Evolutionary conservation across 2,329 filamentous ascomycete species (phyloP).

Genomic region (Cercospora sp.): DNA sequence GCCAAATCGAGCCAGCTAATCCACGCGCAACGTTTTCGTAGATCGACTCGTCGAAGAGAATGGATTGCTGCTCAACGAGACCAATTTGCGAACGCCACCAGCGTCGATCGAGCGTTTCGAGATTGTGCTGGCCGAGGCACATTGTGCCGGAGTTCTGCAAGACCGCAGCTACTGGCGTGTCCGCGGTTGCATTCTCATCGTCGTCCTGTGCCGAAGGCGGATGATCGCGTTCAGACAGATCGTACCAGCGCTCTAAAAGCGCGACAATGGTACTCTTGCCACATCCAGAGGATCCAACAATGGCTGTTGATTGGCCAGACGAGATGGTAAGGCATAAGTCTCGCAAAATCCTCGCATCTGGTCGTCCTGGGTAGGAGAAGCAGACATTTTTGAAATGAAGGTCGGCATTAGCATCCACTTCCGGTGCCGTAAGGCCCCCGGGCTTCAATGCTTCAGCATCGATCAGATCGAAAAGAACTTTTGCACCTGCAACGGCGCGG

Average conservation of each 20-base stretch:
- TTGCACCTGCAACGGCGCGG: background rate
- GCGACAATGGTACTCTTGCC: conserved; percentile 46
- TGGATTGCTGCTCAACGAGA: conserved; percentile 54
- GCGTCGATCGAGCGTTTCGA: conserved; percentile 40
- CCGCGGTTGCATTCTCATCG: no score
- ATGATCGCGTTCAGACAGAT: conserved; percentile 35
- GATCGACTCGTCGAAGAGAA: conserved; percentile 53
- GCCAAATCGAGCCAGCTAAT: background rate
- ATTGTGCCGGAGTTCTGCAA: background rate
- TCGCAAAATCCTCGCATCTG: conserved; percentile 43
- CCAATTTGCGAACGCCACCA: conserved; percentile 40
- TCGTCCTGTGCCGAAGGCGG: background rate
- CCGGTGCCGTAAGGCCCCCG: background rate
- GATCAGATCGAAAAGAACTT: background rate
- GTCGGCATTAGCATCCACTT: background rate
- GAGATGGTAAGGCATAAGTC: conserved; percentile 41
- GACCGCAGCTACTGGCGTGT: background rate
- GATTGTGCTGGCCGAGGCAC: background rate
- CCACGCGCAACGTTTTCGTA: conserved; percentile 57
- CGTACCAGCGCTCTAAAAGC: conserved; percentile 41
- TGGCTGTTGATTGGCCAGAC: conserved; percentile 40
- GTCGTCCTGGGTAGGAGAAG: conserved; percentile 46
- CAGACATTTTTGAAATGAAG: conserved; percentile 43
- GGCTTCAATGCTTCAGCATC: background rate
- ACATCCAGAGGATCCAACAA: conserved; percentile 46